phyloP scores from a whole-genome alignment of 1,284 basidiomycete species.

The Ustilago lituana region DNA sequence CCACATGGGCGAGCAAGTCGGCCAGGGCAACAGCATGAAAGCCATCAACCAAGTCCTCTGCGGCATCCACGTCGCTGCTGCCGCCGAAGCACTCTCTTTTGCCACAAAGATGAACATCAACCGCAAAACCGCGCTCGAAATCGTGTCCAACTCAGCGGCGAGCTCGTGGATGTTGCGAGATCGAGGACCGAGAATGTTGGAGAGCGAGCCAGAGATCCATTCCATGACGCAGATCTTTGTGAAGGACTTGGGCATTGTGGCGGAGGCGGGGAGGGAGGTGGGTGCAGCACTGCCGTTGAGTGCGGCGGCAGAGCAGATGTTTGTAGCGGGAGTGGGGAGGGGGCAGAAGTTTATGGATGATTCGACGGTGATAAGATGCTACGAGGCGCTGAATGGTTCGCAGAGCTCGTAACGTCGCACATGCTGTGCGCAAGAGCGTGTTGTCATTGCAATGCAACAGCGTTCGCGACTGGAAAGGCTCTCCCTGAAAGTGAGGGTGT shows the following conservation, averaged over 20 bases:
- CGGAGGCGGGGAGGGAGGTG: constrained; percentile 18
- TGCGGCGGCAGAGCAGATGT: constrained; percentile 25
- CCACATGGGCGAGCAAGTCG: constrained; percentile 64
- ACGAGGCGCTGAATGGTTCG: constrained; percentile 27
- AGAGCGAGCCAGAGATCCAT: constrained; percentile 22
- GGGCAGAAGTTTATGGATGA: constrained; percentile 23
- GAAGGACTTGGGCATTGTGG: constrained; percentile 29
- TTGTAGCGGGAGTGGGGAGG: constrained; percentile 18
- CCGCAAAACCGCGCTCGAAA: constrained; percentile 60
- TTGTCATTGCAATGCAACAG: no score
- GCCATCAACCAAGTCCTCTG: constrained; percentile 66
- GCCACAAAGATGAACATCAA: constrained; percentile 67
- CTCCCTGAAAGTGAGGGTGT: no score
- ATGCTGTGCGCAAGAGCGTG: no score
- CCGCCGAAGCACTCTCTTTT: constrained; percentile 68
- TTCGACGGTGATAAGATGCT: constrained; percentile 24
- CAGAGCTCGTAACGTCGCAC: no score
- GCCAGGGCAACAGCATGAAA: constrained; percentile 45
- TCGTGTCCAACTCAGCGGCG: constrained; percentile 65
- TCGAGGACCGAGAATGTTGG: constrained; percentile 51
- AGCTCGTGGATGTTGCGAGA: constrained; percentile 65
- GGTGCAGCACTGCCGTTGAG: constrained; percentile 19
- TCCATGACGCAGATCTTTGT: constrained; percentile 25
- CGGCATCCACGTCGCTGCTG: constrained; percentile 65
- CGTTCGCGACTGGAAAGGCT: no score